Evolutionary conservation across 768 basidiomycete genomes (phyloP), one percentile per base, ranked within the genome.

Genomic region (Agrocybe chaxingu): DNA sequence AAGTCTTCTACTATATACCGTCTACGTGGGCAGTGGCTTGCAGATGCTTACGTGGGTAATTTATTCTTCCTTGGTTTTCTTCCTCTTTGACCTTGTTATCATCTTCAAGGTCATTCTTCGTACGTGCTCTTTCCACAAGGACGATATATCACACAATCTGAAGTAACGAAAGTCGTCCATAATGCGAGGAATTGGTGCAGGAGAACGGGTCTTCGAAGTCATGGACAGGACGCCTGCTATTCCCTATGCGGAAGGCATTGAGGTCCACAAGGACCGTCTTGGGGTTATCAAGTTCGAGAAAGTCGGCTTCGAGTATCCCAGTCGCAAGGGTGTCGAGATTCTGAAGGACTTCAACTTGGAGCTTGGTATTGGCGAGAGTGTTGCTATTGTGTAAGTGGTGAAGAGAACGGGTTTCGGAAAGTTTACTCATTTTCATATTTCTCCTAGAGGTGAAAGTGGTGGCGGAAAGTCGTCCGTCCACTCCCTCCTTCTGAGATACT

Each of bases 161-260:
- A 47, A 35, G 31, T 39, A 19, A n/a, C 31, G 29, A 24, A 55
- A 92, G 89, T 81, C 91, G 8, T 94, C 92, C 36, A 85, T 98
- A 48, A 98, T 98, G 96, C 92, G 92, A 47, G 96, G 92, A 47
- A 84, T 98, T 45, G 96, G 96, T 50, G 95, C 96, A 1, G 92
- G 92, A 12, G 80, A 82, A 0, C 87, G 96, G 16, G 87, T 98
- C n/a, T 98, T 98, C 66, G 92, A 95, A 55, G 81, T 98, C 11
- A 74, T 98, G 8, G 92, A 92, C 59, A 82, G 92, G 40, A 68
- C 73, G 30, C 89, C 94, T 11, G 79, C 78, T 31, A 89, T 97
- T 56, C 79, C 80, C 3, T 79, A 86, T 4, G 73, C 75, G 32
- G 67, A 70, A 11, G 95, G 95, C 2, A 65, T 79, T 11, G 67